Base-by-base conservation (phyloP, 768 basidiomycete species). In the Boletus rubroflammeus region DNA sequence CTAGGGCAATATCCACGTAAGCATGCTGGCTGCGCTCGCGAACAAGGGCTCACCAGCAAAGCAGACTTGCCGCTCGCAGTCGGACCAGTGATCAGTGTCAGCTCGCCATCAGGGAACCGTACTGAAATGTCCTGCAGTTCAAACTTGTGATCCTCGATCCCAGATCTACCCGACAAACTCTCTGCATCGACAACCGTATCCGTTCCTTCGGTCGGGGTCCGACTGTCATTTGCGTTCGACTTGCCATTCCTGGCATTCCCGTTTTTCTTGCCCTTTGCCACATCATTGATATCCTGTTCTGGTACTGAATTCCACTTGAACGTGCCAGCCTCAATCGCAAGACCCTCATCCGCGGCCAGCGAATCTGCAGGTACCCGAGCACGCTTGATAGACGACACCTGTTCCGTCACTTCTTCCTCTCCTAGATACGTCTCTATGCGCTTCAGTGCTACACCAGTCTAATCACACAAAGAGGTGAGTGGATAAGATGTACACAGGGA, bases 351-450 rank as follows among this genome's bases (percentile, higher is more conserved):
- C 2, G 47, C 42, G 8, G 56, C 57, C 19, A 68, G 67, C 0
- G 63, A 64, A 41, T 59, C 58, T 1, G 65, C 26, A 10, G 67
- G 67, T 0, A 67, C 63, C 13, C 49, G 48, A 14, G 62, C 36
- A 29, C 69, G 67, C 67, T 85, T 86, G 48, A 86, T 67, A 0
- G 77, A 75, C 0, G 81, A 85, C 1, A 86, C 82, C 57, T 81
- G 80, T 39, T 77, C 81, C 9, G 76, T 73, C 7, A 86, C 82
- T 61, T 86, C 85, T 29, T 84, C 82, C 57, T 86, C 85, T 13
- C 72, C 72, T 0, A 86, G 73, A 71, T 80, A 86, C 2, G 73
- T 78, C 44, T 81, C 77, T 51, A 88, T 84, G 36, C 85, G 82
- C 25, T 80, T 71, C 34, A 87, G 64, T 1, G 84, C 77, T 3